These are phyloP conservation scores for Babesia ovata DNA, from an alignment of 169 alveolate genomes.

Conservation along the genomic window DNA sequence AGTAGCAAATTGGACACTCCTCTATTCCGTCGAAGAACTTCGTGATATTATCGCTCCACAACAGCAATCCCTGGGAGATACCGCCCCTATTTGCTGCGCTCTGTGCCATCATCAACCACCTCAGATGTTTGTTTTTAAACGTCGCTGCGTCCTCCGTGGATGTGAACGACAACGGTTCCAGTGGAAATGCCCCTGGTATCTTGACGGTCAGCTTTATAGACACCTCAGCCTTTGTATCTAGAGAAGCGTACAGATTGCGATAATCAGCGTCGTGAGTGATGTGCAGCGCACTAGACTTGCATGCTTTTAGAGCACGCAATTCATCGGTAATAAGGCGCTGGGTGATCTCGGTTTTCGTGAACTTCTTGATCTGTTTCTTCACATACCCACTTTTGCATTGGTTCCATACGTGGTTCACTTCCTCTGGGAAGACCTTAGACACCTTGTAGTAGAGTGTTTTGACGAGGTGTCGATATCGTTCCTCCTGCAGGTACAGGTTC, in stretches of 20 bases:
- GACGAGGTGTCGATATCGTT: constrained; percentile 34
- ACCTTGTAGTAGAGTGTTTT: constrained; percentile 44
- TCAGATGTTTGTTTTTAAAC: constrained; percentile 41
- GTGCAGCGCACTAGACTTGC: constrained; percentile 14
- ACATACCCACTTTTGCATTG: constrained; percentile 48
- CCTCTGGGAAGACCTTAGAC: constrained; percentile 52
- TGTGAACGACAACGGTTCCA: constrained; percentile 55
- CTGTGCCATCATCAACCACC: constrained; percentile 61
- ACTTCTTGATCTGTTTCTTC: constrained; percentile 48
- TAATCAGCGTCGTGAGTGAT: constrained; percentile 39
- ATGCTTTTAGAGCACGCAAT: constrained; percentile 5
- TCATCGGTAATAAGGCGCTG: constrained; percentile 53
- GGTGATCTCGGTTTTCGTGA: constrained; percentile 51
- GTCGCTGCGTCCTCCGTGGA: constrained; percentile 42
- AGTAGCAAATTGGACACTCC: constrained; percentile 66
- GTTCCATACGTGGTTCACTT: constrained; percentile 61
- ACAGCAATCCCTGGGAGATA: constrained; percentile 50
- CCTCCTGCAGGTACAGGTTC: constrained; percentile 31
- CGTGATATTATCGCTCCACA: constrained; percentile 59
- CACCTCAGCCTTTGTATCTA: constrained; percentile 50
- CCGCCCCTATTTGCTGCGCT: constrained; percentile 56
- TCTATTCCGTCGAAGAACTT: constrained; percentile 55
- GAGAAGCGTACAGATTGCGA: constrained; percentile 33
- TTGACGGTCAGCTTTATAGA: constrained; percentile 39
- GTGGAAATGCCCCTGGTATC: constrained; percentile 56